Evolutionary conservation across 306 rosid genomes (phyloP).

Genomic region (Dryas drummondii): DNA sequence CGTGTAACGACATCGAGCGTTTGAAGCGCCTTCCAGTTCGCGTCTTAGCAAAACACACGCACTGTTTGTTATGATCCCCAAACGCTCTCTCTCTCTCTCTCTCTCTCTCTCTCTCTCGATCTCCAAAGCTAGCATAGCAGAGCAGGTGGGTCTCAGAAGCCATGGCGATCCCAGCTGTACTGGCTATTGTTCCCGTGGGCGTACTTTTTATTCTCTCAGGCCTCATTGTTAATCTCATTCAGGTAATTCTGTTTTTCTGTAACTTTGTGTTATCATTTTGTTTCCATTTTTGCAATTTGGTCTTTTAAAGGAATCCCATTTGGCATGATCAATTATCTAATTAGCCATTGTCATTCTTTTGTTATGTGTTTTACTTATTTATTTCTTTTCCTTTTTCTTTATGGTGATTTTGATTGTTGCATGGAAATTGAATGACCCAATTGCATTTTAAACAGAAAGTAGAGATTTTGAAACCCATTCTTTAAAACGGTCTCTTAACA

Average conservation of each 20-base stretch:
- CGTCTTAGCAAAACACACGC: neutral
- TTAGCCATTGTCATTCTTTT: neutral
- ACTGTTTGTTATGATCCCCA: slow-evolving; percentile 5
- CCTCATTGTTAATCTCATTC: slow-evolving; percentile 62
- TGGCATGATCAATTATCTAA: neutral
- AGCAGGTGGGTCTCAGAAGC: slow-evolving; percentile 10
- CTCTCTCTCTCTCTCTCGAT: slow-evolving; percentile 9
- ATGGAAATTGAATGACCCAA: neutral
- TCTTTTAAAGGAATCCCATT: neutral
- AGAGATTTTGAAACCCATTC: neutral
- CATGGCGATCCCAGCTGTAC: slow-evolving; percentile 75
- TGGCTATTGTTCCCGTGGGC: slow-evolving; percentile 67
- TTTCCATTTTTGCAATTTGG: neutral
- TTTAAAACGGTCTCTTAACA: neutral
- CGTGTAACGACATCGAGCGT: slow-evolving; percentile 17
- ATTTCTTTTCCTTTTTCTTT: too few species aligned
- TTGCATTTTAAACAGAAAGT: neutral
- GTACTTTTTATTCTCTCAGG: slow-evolving; percentile 75
- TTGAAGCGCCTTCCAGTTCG: slow-evolving; percentile 15
- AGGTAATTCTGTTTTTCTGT: slow-evolving; percentile 38
- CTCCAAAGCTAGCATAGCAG: slow-evolving; percentile 1
- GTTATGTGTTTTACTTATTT: neutral
- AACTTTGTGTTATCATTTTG: neutral
- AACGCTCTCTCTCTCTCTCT: neutral
- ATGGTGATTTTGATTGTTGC: neutral